phyloP scores from a whole-genome alignment of 257 asterid genomes.

The Striga asiatica region DNA sequence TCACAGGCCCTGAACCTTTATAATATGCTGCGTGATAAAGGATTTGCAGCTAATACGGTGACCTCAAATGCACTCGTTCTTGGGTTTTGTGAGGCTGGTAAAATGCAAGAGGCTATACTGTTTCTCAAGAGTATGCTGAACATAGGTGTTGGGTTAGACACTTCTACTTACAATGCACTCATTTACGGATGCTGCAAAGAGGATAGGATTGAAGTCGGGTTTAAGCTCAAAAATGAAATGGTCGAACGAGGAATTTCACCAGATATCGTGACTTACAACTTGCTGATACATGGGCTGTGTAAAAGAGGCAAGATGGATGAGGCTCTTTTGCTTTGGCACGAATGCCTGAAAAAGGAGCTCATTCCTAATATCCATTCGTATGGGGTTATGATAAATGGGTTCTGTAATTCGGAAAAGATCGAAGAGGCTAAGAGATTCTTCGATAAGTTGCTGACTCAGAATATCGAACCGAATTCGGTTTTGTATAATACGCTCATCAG shows the following conservation, averaged over 20 bases:
- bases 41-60: slow-evolving; percentile 42
- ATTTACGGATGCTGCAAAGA: slow-evolving; percentile 59
- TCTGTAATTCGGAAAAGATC: slow-evolving; percentile 47
- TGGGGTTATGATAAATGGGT: slow-evolving; percentile 62
- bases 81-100: slow-evolving; percentile 57
- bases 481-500: slow-evolving; percentile 57
- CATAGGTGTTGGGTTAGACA: slow-evolving; percentile 35
- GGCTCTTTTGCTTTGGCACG: slow-evolving; percentile 72
- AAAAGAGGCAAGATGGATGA: slow-evolving; percentile 51
- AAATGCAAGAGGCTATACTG: slow-evolving; percentile 37
- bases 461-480: slow-evolving; percentile 38
- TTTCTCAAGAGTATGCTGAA: slow-evolving; percentile 42
- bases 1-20: slow-evolving; percentile 60
- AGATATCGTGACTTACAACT: slow-evolving; percentile 45
- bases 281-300: slow-evolving; percentile 43
- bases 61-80: slow-evolving; percentile 76
- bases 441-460: slow-evolving; percentile 30
- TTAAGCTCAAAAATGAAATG: slow-evolving; percentile 68
- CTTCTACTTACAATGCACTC: slow-evolving; percentile 55
- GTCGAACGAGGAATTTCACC: slow-evolving; percentile 40
- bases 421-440: slow-evolving; percentile 51
- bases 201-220: slow-evolving; percentile 44
- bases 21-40: slow-evolving; percentile 37
- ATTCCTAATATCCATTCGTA: slow-evolving; percentile 40
- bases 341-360: slow-evolving; percentile 39